Percentiles rank a stretch among this genome's conserved stretches.
Evolutionary conservation across 2,329 filamentous ascomycete genomes (phyloP).

Genomic region (Aureobasidium musti): DNA sequence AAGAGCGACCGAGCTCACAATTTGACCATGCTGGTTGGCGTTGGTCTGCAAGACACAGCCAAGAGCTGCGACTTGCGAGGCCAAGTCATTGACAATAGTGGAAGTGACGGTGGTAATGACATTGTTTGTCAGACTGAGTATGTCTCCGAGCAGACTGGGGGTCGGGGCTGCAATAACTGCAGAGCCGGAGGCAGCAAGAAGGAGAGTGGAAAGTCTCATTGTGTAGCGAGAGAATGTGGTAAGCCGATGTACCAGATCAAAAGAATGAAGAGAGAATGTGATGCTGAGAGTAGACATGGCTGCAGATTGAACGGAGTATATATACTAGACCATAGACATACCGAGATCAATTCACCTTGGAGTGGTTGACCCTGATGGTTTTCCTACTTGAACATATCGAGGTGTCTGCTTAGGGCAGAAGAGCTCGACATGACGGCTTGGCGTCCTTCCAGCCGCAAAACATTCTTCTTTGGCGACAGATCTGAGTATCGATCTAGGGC

Average conservation of each 20-base stretch:
- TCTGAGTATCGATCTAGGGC: neutral
- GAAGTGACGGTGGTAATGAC: constrained; percentile 10
- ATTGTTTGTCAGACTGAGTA: neutral
- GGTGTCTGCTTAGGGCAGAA: constrained; percentile 11
- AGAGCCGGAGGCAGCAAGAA: constrained; percentile 28
- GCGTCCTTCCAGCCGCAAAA: neutral
- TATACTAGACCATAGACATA: neutral
- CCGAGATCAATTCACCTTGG: neutral
- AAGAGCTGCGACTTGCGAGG: constrained; percentile 15
- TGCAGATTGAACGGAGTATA: neutral
- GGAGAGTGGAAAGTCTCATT: constrained; percentile 16
- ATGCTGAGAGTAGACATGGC: neutral
- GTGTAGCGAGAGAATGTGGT: neutral
- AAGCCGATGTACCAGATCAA: neutral
- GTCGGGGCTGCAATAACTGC: constrained; percentile 25
- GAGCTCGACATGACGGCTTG: neutral
- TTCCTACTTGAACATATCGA: constrained; percentile 9
- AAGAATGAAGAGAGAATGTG: neutral
- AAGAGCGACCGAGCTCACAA: constrained; percentile 3
- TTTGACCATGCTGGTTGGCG: constrained; percentile 24
- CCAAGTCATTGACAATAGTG: neutral
- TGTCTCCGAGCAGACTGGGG: neutral
- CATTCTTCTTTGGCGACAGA: neutral
- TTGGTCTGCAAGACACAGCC: constrained; percentile 28
- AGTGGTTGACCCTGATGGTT: neutral